phyloP scores from a whole-genome alignment of 2,329 filamentous ascomycete species.

The Rosellinia necatrix region DNA sequence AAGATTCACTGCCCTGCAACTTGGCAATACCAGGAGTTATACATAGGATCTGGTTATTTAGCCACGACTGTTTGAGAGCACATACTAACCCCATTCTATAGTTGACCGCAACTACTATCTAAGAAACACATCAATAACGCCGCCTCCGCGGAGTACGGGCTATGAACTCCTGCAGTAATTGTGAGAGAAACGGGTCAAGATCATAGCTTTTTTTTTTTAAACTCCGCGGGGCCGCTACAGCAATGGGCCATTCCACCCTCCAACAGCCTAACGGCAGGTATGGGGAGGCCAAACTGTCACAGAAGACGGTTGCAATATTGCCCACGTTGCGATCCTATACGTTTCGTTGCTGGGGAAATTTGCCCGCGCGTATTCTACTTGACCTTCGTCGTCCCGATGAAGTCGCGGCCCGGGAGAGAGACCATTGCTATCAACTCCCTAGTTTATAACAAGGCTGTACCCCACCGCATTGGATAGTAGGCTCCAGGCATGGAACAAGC shows the following conservation, averaged over 20 bases:
- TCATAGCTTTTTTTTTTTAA: neutral
- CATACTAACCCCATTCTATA: neutral
- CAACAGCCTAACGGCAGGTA: no score
- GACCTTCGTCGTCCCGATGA: no score
- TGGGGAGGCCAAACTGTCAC: no score
- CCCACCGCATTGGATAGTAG: no score
- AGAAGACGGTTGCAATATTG: no score
- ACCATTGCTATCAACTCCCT: no score
- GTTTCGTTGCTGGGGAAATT: no score
- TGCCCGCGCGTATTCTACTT: no score
- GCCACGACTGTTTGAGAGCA: neutral
- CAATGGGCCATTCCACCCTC: no score
- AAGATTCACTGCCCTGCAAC: neutral
- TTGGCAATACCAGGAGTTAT: neutral
- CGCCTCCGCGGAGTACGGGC: conserved; percentile 13
- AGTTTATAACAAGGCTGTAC: no score
- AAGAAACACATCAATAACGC: conserved; percentile 25
- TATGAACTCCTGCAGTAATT: conserved; percentile 13
- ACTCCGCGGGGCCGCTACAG: neutral
- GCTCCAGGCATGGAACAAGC: neutral
- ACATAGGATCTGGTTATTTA: neutral
- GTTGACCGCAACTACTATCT: conserved; percentile 38
- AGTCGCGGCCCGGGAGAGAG: no score
- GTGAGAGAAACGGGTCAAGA: neutral
- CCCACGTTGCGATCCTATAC: no score